These are phyloP conservation scores for Leccinum disarticulatum DNA, from an alignment of 768 basidiomycete species.

Conservation along the genomic window DNA sequence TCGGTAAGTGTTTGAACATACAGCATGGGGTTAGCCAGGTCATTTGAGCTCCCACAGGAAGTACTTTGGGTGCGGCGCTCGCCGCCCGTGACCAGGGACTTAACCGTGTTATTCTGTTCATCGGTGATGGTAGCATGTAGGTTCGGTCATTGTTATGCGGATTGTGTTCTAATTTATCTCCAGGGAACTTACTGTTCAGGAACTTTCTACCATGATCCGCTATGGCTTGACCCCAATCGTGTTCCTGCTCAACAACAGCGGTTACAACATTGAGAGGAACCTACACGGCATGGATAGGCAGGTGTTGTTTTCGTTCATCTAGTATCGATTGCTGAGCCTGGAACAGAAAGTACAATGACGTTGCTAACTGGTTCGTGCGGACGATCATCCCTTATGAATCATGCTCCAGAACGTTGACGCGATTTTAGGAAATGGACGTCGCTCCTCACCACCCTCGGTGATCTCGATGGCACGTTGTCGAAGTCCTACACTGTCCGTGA, in stretches of 20 bases:
- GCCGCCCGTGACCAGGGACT: slow-evolving; percentile 66
- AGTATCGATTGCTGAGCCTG: background rate
- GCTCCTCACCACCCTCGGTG: slow-evolving; percentile 61
- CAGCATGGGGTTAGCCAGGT: background rate
- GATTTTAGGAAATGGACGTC: slow-evolving; percentile 57
- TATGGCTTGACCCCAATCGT: slow-evolving; percentile 75
- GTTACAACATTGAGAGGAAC: slow-evolving; percentile 86
- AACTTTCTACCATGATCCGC: slow-evolving; percentile 81
- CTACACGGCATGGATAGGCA: slow-evolving; percentile 64
- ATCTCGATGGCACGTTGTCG: slow-evolving; percentile 45
- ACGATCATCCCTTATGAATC: background rate
- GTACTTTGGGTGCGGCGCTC: slow-evolving; percentile 74
- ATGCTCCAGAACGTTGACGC: background rate
- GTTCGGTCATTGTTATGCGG: slow-evolving; percentile 23
- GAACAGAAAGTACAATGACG: slow-evolving; percentile 79
- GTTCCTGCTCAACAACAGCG: slow-evolving; percentile 77
- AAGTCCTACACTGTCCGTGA: slow-evolving; percentile 67
- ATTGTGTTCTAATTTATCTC: slow-evolving; percentile 6
- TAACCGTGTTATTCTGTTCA: slow-evolving; percentile 76
- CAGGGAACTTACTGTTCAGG: slow-evolving; percentile 79
- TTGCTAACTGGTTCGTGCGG: slow-evolving; percentile 60
- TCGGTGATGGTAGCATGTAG: slow-evolving; percentile 82
- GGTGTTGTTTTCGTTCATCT: background rate
- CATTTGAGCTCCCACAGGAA: slow-evolving; percentile 37
- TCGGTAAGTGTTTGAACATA: slow-evolving; percentile 45